Percentiles rank a stretch among this genome's conserved stretches.
phyloP scores from a whole-genome alignment of 1,284 basidiomycete genomes.

The Fomitopsis pinicola region DNA sequence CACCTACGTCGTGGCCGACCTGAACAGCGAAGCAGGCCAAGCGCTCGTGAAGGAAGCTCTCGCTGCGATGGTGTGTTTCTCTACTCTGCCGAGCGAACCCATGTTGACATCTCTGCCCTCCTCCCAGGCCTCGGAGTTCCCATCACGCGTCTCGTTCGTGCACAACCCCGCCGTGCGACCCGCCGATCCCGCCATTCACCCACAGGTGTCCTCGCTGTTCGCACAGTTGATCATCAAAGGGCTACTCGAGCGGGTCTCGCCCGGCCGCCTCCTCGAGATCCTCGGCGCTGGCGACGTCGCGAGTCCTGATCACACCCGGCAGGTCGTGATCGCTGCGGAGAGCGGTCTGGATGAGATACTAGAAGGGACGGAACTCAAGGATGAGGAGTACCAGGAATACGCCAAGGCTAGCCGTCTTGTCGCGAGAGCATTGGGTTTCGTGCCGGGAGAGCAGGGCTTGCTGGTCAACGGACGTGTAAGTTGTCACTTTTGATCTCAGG shows the following conservation, averaged over 20 bases:
- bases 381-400: slow-evolving; percentile 36
- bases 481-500: not conserved
- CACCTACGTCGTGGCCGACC: slow-evolving; percentile 74
- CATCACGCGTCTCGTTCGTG: slow-evolving; percentile 57
- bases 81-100: not conserved
- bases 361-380: slow-evolving; percentile 29
- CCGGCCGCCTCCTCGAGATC: slow-evolving; percentile 33
- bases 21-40: slow-evolving; percentile 63
- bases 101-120: too few relatives aligned
- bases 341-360: slow-evolving; percentile 32
- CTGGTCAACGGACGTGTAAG: slow-evolving; percentile 81
- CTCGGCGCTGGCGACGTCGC: slow-evolving; percentile 27
- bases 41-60: slow-evolving; percentile 60
- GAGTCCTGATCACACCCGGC: slow-evolving; percentile 14
- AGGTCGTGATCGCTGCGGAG: slow-evolving; percentile 34
- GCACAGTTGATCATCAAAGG: slow-evolving; percentile 40
- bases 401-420: slow-evolving; percentile 41
- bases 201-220: slow-evolving; percentile 36
- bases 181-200: slow-evolving; percentile 13
- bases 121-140: slow-evolving; percentile 26
- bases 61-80: slow-evolving; percentile 51
- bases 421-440: slow-evolving; percentile 49
- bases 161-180: slow-evolving; percentile 46
- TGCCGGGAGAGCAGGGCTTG: slow-evolving; percentile 55
- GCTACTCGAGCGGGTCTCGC: slow-evolving; percentile 34